Evolutionary conservation across 441 rosid genomes (phyloP), one percentile per base, ranked within the genome.

Genomic region (Erysimum cheiri): DNA sequence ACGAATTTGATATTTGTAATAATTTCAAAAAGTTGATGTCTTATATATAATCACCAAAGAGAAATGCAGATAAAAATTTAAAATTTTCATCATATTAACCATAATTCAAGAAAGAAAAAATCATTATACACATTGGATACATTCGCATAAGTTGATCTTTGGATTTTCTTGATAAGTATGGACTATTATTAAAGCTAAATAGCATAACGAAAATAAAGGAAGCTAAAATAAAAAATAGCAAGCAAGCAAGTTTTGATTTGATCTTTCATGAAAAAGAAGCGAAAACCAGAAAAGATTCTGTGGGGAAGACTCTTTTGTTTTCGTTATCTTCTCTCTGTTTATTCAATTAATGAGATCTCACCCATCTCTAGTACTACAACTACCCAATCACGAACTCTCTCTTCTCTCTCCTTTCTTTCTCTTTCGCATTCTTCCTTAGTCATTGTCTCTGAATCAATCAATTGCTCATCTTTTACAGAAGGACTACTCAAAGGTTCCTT

Each of bases 261-360:
- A 60, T 73, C 0, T 50, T 35, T 43, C 56, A 67, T 15, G 56
- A 60, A 37, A 60, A 37, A 60, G 58, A 67, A 60, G 73, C 40
- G 49, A 74, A 33, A 59, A 67, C 48, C 50, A 67, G 60, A 67
- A 59, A 73, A 67, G 69, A 67, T 67, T 74, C 53, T 61, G 73
- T 60, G 17, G 78, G 78, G 44, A 39, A 56, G 59, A 52, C 24
- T 67, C 29, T 26, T 46, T 67, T 50, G 48, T 33, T 49, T 43
- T 67, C 35, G n/a, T 22, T 15, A 24, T 60, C 54, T 40, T 49
- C 46, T 55, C 66, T 35, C 41, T 24, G 28, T 53, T 54, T 62
- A 64, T 26, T 44, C 47, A 69, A 55, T 74, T 29, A 75, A 75
- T 69, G 74, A 69, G 74, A 69, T 63, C 78, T 69, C 70, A 74